Evolutionary conservation across 2,329 filamentous ascomycete species (phyloP).

Genomic region (Pezicula rhizophila): DNA sequence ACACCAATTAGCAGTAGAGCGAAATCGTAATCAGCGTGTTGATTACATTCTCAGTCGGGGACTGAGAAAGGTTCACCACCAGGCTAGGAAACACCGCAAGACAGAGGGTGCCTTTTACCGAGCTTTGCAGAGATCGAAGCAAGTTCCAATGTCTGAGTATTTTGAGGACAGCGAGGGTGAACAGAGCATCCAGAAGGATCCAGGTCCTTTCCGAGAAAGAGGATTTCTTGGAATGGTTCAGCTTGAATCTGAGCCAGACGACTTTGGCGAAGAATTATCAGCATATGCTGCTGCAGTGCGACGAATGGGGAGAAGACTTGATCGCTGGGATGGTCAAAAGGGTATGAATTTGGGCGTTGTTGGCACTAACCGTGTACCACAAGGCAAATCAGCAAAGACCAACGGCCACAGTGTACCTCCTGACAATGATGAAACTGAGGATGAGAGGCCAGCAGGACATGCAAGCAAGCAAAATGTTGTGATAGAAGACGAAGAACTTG

Average conservation of each 20-base stretch:
- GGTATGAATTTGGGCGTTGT: conserved; percentile 23
- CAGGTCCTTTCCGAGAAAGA: conserved; percentile 42
- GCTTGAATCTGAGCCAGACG: conserved; percentile 56
- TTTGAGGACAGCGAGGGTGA: conserved; percentile 61
- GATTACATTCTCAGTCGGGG: conserved; percentile 76
- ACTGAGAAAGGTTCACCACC: conserved; percentile 59
- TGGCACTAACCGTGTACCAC: conserved; percentile 21
- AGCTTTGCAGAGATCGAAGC: conserved; percentile 57
- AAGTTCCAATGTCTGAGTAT: conserved; percentile 42
- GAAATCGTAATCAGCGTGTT: conserved; percentile 72
- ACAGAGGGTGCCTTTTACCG: conserved; percentile 62
- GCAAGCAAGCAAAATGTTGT: conserved; percentile 15
- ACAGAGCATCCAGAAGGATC: conserved; percentile 30
- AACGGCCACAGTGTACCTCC: conserved; percentile 16
- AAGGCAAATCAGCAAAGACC: conserved; percentile 5
- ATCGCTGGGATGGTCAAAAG: conserved; percentile 56
- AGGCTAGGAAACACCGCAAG: conserved; percentile 54
- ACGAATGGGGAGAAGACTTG: conserved; percentile 57
- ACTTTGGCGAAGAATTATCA: conserved; percentile 70
- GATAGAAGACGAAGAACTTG: conserved; percentile 36
- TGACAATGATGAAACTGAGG: conserved; percentile 28
- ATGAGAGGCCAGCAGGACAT: conserved; percentile 29
- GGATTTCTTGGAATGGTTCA: conserved; percentile 61
- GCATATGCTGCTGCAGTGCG: conserved; percentile 61
- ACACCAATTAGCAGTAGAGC: conserved; percentile 75